Percentiles rank a stretch among this genome's conserved stretches.
These are phyloP conservation scores for Arachis hypogaea DNA, from an alignment of 306 rosid genomes.

Conservation along the genomic window DNA sequence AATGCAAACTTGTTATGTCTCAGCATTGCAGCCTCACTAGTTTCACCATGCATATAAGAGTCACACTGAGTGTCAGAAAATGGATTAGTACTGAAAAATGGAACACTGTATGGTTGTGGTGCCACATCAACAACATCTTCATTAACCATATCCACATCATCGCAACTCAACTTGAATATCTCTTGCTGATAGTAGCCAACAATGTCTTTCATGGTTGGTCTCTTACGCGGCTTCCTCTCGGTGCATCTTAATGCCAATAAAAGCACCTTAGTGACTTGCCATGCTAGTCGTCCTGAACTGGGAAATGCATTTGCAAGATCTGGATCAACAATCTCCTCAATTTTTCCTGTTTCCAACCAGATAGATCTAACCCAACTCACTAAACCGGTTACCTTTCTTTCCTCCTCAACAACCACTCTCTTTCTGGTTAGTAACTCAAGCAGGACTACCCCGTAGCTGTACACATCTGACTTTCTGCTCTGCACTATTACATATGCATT, in stretches of 20 bases:
- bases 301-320: conserved; percentile 43
- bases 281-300: conserved; percentile 25
- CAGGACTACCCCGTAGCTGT: conserved; percentile 69
- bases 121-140: background rate
- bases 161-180: background rate
- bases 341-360: conserved; percentile 44
- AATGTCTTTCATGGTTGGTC: conserved; percentile 57
- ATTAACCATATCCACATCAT: background rate
- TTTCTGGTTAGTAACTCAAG: conserved; percentile 66
- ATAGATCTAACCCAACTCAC: conserved; percentile 52
- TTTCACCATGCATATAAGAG: background rate
- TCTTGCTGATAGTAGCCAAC: background rate
- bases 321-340: conserved; percentile 51
- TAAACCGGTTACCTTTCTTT: conserved; percentile 24
- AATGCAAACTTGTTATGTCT: no score
- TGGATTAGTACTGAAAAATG: no score
- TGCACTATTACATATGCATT: conserved; percentile 45
- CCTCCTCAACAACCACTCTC: conserved; percentile 48
- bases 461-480: conserved; percentile 61
- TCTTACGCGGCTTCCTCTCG: conserved; percentile 43
- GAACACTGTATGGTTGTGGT: background rate
- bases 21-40: background rate
- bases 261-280: conserved; percentile 46
- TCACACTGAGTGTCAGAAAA: background rate
- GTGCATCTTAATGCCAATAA: conserved; percentile 56